phyloP scores from a whole-genome alignment of 352 stramenopile genomes.

The Globisporangium radiosum region DNA sequence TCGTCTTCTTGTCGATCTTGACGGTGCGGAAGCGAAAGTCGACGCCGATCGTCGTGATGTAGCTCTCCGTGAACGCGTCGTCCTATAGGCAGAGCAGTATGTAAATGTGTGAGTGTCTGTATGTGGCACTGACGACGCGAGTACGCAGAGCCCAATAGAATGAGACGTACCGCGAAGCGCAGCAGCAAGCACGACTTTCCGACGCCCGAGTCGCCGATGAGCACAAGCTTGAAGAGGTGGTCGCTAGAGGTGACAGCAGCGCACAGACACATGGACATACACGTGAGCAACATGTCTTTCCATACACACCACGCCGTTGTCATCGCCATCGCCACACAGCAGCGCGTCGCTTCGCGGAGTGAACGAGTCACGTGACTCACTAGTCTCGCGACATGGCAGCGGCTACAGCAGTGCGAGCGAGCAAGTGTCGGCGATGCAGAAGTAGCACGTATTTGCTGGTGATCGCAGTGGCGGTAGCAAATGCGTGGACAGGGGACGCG shows the following conservation, averaged over 20 bases:
- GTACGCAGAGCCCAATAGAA: neutral
- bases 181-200: conserved; percentile 98
- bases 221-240: conserved; percentile 97
- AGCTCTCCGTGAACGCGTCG: conserved; percentile 98
- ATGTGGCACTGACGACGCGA: neutral
- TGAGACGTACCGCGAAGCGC: conserved; percentile 87
- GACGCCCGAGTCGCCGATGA: conserved; percentile 97
- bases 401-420: neutral
- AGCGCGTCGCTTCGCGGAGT: conserved; percentile 11
- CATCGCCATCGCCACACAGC: neutral
- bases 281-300: neutral
- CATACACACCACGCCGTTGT: conserved; percentile 1
- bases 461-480: neutral
- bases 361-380: conserved; percentile 21
- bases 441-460: no score
- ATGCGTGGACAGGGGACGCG: neutral
- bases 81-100: conserved; percentile 39
- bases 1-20: conserved; percentile 98
- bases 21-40: conserved; percentile 96
- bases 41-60: conserved; percentile 94
- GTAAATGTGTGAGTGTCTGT: neutral
- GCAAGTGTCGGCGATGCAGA: neutral
- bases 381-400: conserved; percentile 74
- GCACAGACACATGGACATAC: neutral
- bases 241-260: conserved; percentile 36